Evolutionary conservation across 163 green algal genomes (phyloP), one percentile per base, ranked within the genome.

Genomic region (Volvox carteri): DNA sequence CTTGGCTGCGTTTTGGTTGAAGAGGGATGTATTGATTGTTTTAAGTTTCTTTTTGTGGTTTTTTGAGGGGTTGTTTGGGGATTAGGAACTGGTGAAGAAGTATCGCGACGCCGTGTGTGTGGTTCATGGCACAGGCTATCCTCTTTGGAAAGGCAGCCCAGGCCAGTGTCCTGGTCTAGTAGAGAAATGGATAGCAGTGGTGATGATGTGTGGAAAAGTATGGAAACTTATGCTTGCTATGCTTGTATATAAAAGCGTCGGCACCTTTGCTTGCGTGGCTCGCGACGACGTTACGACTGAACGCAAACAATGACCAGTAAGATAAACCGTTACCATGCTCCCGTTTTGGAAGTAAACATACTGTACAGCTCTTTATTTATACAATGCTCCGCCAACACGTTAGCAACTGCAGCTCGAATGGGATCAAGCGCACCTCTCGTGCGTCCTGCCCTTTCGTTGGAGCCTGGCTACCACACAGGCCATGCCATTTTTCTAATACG

Each of bases 211-310:
- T n/a, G n/a, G n/a, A n/a, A n/a, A n/a, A n/a, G n/a, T n/a, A n/a
- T n/a, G n/a, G n/a, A n/a, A n/a, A n/a, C n/a, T n/a, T n/a, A n/a
- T n/a, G n/a, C n/a, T n/a, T n/a, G n/a, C n/a, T n/a, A n/a, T n/a
- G n/a, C n/a, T n/a, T n/a, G n/a, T n/a, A n/a, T n/a, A n/a, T n/a
- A n/a, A n/a, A n/a, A n/a, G n/a, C n/a, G n/a, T n/a, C 33, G 65
- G n/a, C 70, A 78, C 41, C 54, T 81, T 81, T 81, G 73, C 73
- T 81, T 81, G 73, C 73, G 73, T 81, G 73, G 73, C 72, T 79
- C 72, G 25, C 70, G 18, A 65, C 73, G 73, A 81, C 25, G 28
- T 56, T 52, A 78, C 70, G 70, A 56, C 37, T 8, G 33, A 56
- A 18, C 30, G n/a, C 39, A 54, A 21, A 58, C 4, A 46, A 73